Conservation (phyloP, 1,284 basidiomycete genomes). For the Ganoderma boninense region DNA sequence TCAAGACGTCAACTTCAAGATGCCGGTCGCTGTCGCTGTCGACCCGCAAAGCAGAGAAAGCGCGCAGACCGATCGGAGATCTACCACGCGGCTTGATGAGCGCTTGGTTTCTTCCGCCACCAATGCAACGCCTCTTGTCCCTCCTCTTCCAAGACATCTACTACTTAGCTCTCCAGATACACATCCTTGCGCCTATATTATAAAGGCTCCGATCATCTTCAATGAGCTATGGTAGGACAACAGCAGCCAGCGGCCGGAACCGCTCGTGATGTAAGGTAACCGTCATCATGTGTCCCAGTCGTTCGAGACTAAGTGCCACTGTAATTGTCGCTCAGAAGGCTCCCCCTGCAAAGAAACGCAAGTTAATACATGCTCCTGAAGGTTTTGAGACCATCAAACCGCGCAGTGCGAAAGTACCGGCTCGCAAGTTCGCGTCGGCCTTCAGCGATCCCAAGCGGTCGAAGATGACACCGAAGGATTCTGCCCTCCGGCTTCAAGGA, state of each 20-base stretch:
- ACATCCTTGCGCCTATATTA: background rate
- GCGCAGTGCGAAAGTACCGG: conserved; percentile 7
- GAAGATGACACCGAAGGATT: conserved; percentile 14
- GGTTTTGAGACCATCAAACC: conserved; percentile 20
- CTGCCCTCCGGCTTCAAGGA: background rate
- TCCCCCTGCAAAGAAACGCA: conserved; percentile 26
- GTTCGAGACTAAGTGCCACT: background rate
- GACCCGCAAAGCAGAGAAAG: background rate
- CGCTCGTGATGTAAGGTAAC: conserved; percentile 6
- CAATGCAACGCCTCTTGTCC: background rate
- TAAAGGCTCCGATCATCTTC: background rate
- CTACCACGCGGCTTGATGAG: background rate
- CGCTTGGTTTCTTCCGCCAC: background rate
- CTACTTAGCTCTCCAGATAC: background rate
- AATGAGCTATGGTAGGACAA: background rate
- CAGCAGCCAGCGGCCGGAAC: background rate
- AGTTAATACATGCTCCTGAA: conserved; percentile 22
- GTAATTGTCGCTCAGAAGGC: background rate
- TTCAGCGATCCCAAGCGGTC: conserved; percentile 23
- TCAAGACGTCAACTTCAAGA: too few relatives aligned
- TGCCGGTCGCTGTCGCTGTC: background rate
- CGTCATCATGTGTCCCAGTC: background rate
- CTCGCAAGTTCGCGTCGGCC: conserved; percentile 29
- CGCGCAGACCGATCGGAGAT: background rate
- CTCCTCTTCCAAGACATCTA: background rate